Conservation (phyloP, 768 basidiomycete species). For the Auriscalpium vulgare region DNA sequence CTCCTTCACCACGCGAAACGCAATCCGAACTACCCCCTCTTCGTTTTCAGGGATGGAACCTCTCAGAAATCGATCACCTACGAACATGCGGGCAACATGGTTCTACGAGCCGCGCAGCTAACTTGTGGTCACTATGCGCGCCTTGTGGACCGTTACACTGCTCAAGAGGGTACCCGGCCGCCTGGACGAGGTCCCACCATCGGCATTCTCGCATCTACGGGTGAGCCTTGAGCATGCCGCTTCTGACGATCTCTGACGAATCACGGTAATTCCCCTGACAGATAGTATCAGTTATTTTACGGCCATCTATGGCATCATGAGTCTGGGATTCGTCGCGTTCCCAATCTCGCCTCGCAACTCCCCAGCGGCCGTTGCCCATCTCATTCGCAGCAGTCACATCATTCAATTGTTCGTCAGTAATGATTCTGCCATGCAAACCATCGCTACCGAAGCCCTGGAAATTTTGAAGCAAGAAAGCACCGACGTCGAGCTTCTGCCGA, state of each 20-base stretch:
- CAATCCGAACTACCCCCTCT: constrained; percentile 26
- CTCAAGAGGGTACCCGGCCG: background rate
- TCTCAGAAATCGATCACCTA: constrained; percentile 16
- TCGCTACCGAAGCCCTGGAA: constrained; percentile 15
- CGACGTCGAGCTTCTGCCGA: background rate
- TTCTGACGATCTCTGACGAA: background rate
- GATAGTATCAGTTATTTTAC: constrained; percentile 15
- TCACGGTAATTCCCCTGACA: background rate
- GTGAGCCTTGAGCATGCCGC: constrained; percentile 8
- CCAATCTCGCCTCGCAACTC: constrained; percentile 22
- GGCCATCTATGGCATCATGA: constrained; percentile 18
- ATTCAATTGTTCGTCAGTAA: constrained; percentile 21
- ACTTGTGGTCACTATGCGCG: constrained; percentile 7
- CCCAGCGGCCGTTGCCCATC: constrained; percentile 21
- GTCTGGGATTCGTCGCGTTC: constrained; percentile 18
- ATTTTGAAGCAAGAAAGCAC: constrained; percentile 11
- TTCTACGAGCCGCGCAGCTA: constrained; percentile 20
- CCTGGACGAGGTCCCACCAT: constrained; percentile 14
- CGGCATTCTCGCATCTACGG: constrained; percentile 21
- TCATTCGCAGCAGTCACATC: constrained; percentile 17
- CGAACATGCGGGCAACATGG: constrained; percentile 19
- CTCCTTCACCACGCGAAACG: constrained; percentile 27
- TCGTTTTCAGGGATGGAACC: constrained; percentile 17
- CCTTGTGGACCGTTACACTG: background rate
- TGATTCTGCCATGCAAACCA: constrained; percentile 19